A percentile compares a stretch with the other conserved stretches of the same genome.
Conservation (phyloP, 2,329 filamentous ascomycete species). For the Trichoderma sp. region DNA sequence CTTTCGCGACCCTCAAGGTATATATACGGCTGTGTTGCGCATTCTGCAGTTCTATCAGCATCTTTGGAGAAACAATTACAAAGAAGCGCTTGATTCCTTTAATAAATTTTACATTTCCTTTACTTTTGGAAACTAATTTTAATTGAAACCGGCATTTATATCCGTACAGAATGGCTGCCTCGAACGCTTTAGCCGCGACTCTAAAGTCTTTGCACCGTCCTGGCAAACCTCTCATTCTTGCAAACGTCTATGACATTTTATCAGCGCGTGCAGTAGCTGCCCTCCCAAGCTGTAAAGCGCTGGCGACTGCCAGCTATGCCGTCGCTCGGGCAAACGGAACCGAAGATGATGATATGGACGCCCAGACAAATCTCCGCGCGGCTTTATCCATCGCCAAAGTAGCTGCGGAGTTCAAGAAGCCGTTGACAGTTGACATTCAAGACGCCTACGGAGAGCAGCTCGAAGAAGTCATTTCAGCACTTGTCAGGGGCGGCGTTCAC, state of each 20-base stretch:
- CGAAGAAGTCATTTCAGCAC: background rate
- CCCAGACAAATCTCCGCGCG: background rate
- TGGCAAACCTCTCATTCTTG: background rate
- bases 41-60: background rate
- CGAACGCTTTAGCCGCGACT: background rate
- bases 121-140: background rate
- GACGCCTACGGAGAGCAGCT: background rate
- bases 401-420: background rate
- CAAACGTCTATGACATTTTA: background rate
- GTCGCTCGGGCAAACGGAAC: background rate
- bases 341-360: background rate
- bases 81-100: background rate
- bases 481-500: background rate
- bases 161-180: background rate
- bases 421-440: background rate
- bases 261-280: background rate
- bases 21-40: background rate
- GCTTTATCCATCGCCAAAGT: background rate
- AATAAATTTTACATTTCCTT: background rate
- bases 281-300: background rate
- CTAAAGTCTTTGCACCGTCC: background rate
- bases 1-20: background rate
- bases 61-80: background rate
- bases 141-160: no score
- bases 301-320: background rate